Conservation (phyloP, 176 grass and related monocot species). For the Guadua angustifolia region DNA sequence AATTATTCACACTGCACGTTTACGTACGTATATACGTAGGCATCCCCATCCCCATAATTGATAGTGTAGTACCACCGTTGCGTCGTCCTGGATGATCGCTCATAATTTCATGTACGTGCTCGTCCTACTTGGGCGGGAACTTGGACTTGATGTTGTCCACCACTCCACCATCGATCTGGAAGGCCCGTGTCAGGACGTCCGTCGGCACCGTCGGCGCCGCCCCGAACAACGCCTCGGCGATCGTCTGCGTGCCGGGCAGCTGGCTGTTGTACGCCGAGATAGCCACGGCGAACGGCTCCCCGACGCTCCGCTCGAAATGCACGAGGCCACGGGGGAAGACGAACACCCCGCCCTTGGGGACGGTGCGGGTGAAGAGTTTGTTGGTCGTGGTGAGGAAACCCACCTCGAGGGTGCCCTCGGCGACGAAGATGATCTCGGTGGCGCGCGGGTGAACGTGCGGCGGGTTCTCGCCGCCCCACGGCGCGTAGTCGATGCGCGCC, state of each 20-base stretch:
- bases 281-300: slow-evolving; percentile 23
- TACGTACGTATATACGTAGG: not conserved
- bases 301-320: slow-evolving; percentile 70
- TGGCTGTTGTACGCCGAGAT: slow-evolving; percentile 72
- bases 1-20: not conserved
- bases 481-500: slow-evolving; percentile 67
- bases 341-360: slow-evolving; percentile 56
- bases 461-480: slow-evolving; percentile 64
- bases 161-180: slow-evolving; percentile 46
- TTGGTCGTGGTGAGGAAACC: slow-evolving; percentile 60
- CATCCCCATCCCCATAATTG: not conserved
- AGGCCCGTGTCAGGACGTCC: slow-evolving; percentile 57
- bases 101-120: not conserved
- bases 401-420: slow-evolving; percentile 59
- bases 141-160: slow-evolving; percentile 61
- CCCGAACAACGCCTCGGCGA: slow-evolving; percentile 51
- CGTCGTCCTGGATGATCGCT: not conserved
- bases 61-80: not conserved
- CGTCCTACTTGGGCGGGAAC: slow-evolving; percentile 25
- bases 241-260: slow-evolving; percentile 54
- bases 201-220: slow-evolving; percentile 45
- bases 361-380: slow-evolving; percentile 38
- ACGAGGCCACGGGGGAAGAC: slow-evolving; percentile 68
- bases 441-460: slow-evolving; percentile 75
- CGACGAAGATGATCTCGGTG: slow-evolving; percentile 71